phyloP scores from a whole-genome alignment of 305 asterid species.

The Plantago rigida region DNA sequence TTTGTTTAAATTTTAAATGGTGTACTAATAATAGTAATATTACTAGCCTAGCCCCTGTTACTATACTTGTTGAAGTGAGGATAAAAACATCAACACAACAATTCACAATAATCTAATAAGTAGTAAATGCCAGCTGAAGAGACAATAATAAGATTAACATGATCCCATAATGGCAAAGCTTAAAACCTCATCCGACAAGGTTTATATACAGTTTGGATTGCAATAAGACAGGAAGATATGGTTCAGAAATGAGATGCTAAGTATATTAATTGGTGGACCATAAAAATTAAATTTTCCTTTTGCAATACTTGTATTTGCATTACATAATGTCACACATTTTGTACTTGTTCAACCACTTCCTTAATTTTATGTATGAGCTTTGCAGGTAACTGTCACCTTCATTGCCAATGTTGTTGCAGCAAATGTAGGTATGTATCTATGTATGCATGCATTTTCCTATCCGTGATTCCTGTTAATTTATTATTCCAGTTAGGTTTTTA shows the following conservation, averaged over 20 bases:
- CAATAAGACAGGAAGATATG: neutral
- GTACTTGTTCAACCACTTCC: conserved; percentile 25
- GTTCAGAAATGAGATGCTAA: neutral
- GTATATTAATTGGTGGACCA: neutral
- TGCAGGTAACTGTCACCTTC: conserved; percentile 40
- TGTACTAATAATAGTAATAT: too few species aligned
- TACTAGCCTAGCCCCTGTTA: too few species aligned
- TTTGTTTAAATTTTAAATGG: too few species aligned
- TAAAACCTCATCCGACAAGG: too few species aligned
- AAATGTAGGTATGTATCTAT: neutral
- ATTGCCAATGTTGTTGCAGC: neutral
- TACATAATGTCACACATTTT: conserved; percentile 21
- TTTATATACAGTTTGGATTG: too few species aligned
- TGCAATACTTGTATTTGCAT: neutral
- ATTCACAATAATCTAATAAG: too few species aligned
- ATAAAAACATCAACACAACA: too few species aligned
- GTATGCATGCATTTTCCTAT: neutral
- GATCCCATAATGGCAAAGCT: too few species aligned
- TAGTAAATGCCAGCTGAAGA: too few species aligned
- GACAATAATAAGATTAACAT: too few species aligned
- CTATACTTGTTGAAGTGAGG: too few species aligned
- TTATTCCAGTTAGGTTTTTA: conserved; percentile 9
- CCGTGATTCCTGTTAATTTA: conserved; percentile 12
- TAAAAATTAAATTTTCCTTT: neutral
- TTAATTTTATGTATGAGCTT: conserved; percentile 24